Conservation (phyloP, 2,329 filamentous ascomycete species). For the Aspergillus brasiliensis region DNA sequence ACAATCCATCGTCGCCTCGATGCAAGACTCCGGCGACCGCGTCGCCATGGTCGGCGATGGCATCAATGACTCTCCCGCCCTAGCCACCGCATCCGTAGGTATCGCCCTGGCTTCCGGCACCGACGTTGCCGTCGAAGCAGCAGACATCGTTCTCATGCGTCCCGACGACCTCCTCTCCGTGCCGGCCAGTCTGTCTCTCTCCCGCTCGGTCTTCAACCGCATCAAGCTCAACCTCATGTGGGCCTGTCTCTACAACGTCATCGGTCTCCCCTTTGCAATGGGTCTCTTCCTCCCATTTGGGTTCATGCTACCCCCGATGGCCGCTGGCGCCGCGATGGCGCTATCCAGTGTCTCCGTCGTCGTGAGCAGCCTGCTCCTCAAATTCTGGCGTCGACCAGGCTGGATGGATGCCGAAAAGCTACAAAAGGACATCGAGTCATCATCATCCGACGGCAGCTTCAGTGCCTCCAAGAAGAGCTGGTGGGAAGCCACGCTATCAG, state of each 20-base stretch:
- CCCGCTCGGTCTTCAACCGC: constrained; percentile 80
- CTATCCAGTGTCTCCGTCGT: constrained; percentile 89
- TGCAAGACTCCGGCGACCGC: constrained; percentile 73
- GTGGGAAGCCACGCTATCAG: constrained; percentile 35
- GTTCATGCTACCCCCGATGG: constrained; percentile 83
- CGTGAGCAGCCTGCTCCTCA: constrained; percentile 76
- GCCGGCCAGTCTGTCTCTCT: constrained; percentile 80
- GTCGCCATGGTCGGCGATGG: constrained; percentile 98
- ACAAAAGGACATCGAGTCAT: constrained; percentile 55
- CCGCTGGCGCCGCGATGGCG: constrained; percentile 92
- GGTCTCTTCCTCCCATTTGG: constrained; percentile 90
- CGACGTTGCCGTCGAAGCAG: constrained; percentile 96
- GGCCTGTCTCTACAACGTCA: constrained; percentile 89
- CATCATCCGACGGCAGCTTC: constrained; percentile 26
- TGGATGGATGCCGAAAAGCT: constrained; percentile 80
- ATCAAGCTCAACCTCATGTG: constrained; percentile 93
- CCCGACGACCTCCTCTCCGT: constrained; percentile 90
- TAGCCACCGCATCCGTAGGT: constrained; percentile 88
- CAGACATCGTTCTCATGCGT: constrained; percentile 93
- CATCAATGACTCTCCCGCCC: constrained; percentile 95
- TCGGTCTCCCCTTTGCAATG: constrained; percentile 96
- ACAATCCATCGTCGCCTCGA: constrained; percentile 75
- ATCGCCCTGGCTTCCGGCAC: constrained; percentile 92
- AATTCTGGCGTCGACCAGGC: constrained; percentile 77
- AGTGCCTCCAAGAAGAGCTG: constrained; percentile 25